Evolutionary conservation across 257 asterid species (phyloP).

Genomic region (Solanum rostratum): DNA sequence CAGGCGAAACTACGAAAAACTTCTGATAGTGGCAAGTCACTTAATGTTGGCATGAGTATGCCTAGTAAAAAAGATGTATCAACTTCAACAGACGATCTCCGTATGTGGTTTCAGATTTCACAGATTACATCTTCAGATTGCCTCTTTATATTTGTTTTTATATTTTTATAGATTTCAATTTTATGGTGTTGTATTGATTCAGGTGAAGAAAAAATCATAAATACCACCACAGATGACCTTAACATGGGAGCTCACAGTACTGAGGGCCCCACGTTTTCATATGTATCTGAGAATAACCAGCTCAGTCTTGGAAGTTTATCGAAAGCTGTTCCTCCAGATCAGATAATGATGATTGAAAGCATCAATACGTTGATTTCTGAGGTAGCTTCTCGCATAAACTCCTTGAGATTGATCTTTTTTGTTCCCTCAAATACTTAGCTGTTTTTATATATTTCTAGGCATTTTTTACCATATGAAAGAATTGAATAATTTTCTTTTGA

Average conservation of each 20-base stretch:
- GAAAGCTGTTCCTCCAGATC: conserved; percentile 60
- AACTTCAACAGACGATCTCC: conserved; percentile 88
- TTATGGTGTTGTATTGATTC: background rate
- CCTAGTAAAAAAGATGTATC: conserved; percentile 46
- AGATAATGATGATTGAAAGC: conserved; percentile 67
- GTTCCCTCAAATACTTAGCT: background rate
- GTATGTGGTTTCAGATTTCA: conserved; percentile 24
- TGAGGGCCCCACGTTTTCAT: conserved; percentile 28
- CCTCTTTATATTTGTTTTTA: background rate
- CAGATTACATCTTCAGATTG: background rate
- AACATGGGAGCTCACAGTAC: conserved; percentile 16
- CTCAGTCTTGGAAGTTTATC: conserved; percentile 44
- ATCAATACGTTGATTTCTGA: conserved; percentile 72
- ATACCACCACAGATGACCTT: conserved; percentile 15
- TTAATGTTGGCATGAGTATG: conserved; percentile 32
- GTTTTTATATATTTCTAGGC: background rate
- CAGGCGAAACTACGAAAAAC: conserved; percentile 68
- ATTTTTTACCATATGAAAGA: background rate
- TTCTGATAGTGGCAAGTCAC: conserved; percentile 50
- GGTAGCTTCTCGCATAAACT: conserved; percentile 22
- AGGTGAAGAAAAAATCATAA: conserved; percentile 13
- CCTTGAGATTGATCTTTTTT: background rate
- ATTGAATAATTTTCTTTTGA: background rate
- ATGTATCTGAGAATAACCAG: conserved; percentile 34
- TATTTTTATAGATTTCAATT: conserved; percentile 6